Evolutionary conservation across 2,329 filamentous ascomycete species (phyloP).

Genomic region (Cladobotryum mycophilum): DNA sequence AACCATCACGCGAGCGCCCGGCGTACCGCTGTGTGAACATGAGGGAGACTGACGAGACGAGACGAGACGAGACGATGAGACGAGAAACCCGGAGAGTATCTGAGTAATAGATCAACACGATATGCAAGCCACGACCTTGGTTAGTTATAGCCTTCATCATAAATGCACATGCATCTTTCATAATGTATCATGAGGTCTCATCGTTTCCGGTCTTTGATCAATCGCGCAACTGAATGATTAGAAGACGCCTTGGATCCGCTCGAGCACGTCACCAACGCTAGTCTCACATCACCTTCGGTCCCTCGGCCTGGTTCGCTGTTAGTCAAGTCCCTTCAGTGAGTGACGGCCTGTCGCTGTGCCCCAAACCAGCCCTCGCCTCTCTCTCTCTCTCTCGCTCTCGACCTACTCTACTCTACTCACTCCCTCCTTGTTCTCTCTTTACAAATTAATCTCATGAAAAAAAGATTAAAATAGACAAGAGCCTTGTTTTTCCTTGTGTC

Average conservation of each 20-base stretch:
- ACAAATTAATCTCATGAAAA: neutral
- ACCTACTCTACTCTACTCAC: too few relatives aligned
- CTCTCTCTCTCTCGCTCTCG: neutral
- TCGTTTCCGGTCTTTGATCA: too few relatives aligned
- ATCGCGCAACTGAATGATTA: neutral
- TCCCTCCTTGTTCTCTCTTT: neutral
- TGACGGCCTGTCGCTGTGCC: neutral
- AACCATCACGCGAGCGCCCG: too few relatives aligned
- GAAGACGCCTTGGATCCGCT: constrained; percentile 11
- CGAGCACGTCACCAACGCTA: constrained; percentile 15
- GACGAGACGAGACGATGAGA: too few relatives aligned
- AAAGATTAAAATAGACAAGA: neutral
- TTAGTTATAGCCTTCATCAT: too few relatives aligned
- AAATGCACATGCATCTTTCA: too few relatives aligned
- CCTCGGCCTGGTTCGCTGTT: constrained; percentile 9
- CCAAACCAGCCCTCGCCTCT: neutral
- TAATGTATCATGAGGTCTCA: too few relatives aligned
- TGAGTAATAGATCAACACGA: too few relatives aligned
- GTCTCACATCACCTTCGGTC: constrained; percentile 7
- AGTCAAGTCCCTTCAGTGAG: neutral
- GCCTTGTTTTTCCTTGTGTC: neutral
- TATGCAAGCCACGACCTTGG: too few relatives aligned
- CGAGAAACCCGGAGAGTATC: too few relatives aligned
- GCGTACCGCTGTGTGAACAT: too few relatives aligned
- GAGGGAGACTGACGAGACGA: too few relatives aligned